Evolutionary conservation across 768 basidiomycete species (phyloP).

Genomic region (Coprinopsis sp.): DNA sequence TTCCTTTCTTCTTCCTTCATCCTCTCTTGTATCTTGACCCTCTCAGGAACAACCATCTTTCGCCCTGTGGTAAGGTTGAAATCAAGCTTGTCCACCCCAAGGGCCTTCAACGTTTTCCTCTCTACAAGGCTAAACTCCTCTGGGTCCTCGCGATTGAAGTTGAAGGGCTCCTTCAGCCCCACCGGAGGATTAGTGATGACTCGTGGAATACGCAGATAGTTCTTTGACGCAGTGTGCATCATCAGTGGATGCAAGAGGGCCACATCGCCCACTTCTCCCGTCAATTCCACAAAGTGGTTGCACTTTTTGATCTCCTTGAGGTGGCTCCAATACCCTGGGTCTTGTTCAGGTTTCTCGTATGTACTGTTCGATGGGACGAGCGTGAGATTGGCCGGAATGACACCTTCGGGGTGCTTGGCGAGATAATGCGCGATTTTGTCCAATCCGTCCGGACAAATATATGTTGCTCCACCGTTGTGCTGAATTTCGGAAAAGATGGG

Average conservation of each 20-base stretch:
- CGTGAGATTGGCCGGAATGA: slow-evolving; percentile 38
- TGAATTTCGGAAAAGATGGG: slow-evolving; percentile 56
- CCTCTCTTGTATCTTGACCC: slow-evolving; percentile 40
- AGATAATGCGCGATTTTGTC: slow-evolving; percentile 45
- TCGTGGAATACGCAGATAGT: slow-evolving; percentile 49
- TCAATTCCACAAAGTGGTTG: slow-evolving; percentile 47
- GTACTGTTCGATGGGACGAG: slow-evolving; percentile 44
- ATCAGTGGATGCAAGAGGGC: slow-evolving; percentile 61
- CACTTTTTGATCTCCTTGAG: slow-evolving; percentile 38
- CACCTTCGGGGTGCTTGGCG: slow-evolving; percentile 48
- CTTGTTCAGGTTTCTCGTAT: slow-evolving; percentile 27
- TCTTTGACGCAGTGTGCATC: slow-evolving; percentile 61
- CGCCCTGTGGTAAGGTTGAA: slow-evolving; percentile 46
- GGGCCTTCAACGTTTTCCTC: slow-evolving; percentile 49
- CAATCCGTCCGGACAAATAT: slow-evolving; percentile 56
- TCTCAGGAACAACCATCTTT: slow-evolving; percentile 41
- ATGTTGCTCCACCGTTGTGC: slow-evolving; percentile 53
- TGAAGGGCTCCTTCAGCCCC: slow-evolving; percentile 49
- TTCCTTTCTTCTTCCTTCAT: slow-evolving; percentile 46
- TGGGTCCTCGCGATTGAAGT: slow-evolving; percentile 39
- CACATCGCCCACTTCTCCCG: slow-evolving; percentile 60
- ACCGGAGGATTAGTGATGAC: slow-evolving; percentile 68
- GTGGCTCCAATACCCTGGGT: slow-evolving; percentile 44
- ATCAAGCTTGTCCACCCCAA: slow-evolving; percentile 43
- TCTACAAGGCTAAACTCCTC: slow-evolving; percentile 55